Evolutionary conservation across 345 rosid species (phyloP).

Genomic region (Triadica sebifera): DNA sequence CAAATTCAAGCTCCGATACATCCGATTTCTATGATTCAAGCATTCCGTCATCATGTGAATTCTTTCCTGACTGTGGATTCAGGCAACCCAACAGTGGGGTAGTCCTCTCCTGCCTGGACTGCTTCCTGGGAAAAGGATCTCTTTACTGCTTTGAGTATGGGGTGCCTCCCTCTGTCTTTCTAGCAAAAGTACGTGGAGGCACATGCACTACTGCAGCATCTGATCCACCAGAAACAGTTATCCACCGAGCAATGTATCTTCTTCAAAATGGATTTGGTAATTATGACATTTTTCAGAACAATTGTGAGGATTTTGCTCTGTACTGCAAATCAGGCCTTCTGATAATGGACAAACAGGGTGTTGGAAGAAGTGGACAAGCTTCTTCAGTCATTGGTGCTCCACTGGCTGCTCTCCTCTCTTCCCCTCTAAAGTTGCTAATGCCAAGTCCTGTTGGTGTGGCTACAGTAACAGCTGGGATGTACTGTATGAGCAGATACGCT

Average conservation of each 20-base stretch:
- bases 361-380: slow-evolving; percentile 95
- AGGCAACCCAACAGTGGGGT: slow-evolving; percentile 76
- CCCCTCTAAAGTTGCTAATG: slow-evolving; percentile 77
- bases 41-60: slow-evolving; percentile 53
- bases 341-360: slow-evolving; percentile 63
- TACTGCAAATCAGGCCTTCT: slow-evolving; percentile 92
- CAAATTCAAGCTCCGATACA: slow-evolving; percentile 35
- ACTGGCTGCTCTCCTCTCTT: slow-evolving; percentile 81
- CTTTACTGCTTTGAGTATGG: slow-evolving; percentile 77
- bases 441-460: slow-evolving; percentile 93
- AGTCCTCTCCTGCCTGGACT: slow-evolving; percentile 83
- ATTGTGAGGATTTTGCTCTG: slow-evolving; percentile 92
- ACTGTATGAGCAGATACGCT: slow-evolving; percentile 89
- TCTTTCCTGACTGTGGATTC: slow-evolving; percentile 90
- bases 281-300: slow-evolving; percentile 76
- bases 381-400: slow-evolving; percentile 85
- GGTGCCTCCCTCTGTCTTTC: slow-evolving; percentile 63
- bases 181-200: slow-evolving; percentile 79
- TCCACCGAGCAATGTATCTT: slow-evolving; percentile 91
- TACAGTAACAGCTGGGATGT: slow-evolving; percentile 92
- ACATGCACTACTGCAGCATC: slow-evolving; percentile 83
- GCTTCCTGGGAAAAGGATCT: slow-evolving; percentile 76
- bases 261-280: slow-evolving; percentile 97
- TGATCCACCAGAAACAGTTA: slow-evolving; percentile 57
- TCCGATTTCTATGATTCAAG: slow-evolving; percentile 43